Percentiles rank a stretch among this genome's conserved stretches.
These are phyloP conservation scores for Volvox carteri DNA, from an alignment of 163 green algal genomes.

Conservation along the genomic window DNA sequence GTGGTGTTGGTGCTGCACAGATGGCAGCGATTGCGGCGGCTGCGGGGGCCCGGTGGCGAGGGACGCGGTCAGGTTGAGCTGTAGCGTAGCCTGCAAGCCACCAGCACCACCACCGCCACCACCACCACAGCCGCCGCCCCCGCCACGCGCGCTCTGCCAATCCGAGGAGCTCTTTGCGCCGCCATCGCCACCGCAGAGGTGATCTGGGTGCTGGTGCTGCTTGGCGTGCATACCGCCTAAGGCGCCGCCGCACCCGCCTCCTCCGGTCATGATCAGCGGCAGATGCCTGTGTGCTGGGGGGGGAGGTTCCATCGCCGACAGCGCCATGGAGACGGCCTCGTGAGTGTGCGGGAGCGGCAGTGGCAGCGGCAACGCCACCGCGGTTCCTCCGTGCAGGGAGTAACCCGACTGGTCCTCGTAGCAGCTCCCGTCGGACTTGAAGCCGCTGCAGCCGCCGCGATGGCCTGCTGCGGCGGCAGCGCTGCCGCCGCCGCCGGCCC, in stretches of 20 bases:
- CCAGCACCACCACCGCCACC: no score
- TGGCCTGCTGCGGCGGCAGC: background rate
- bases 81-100: no score
- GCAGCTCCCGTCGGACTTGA: background rate
- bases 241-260: background rate
- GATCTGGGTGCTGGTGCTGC: conserved; percentile 31
- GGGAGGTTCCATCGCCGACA: background rate
- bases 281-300: background rate
- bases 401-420: background rate
- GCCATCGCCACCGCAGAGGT: conserved; percentile 6
- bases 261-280: background rate
- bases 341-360: background rate
- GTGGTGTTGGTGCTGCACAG: background rate
- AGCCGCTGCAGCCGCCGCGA: no score
- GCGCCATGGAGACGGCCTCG: background rate
- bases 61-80: conserved; percentile 14
- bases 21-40: background rate
- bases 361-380: background rate
- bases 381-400: background rate
- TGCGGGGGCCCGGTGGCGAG: background rate
- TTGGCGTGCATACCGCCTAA: background rate
- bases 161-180: background rate
- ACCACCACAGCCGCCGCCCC: no score
- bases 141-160: background rate
- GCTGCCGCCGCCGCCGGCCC: background rate